A percentile compares a stretch with the other conserved stretches of the same genome.
Conservation (phyloP, 306 rosid genomes). For the Morella rubra region DNA sequence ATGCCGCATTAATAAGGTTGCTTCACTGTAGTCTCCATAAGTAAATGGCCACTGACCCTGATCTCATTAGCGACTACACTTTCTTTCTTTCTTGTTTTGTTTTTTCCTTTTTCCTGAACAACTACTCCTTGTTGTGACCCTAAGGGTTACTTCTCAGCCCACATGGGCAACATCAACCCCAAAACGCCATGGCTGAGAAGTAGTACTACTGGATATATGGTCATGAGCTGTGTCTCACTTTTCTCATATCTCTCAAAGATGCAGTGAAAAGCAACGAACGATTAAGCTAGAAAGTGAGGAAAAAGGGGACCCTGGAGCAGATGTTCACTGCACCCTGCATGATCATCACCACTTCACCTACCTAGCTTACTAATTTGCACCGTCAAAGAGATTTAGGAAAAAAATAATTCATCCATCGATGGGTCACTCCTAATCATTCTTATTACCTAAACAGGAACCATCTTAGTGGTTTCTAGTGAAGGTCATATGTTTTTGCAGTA, state of each 20-base stretch:
- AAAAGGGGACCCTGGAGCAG: neutral
- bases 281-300: slow-evolving; percentile 2
- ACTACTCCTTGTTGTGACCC: too few species aligned
- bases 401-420: neutral
- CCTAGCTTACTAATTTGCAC: slow-evolving; percentile 6
- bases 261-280: neutral
- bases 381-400: neutral
- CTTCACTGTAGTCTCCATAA: too few species aligned
- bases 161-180: slow-evolving; percentile 14
- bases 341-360: neutral
- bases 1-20: too few species aligned
- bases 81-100: too few species aligned
- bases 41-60: too few species aligned
- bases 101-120: too few species aligned
- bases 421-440: slow-evolving; percentile 5
- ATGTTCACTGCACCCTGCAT: too few species aligned
- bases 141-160: too few species aligned
- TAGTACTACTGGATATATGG: too few species aligned
- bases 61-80: too few species aligned
- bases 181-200: slow-evolving; percentile 17
- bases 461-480: slow-evolving; percentile 9
- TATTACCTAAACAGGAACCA: neutral
- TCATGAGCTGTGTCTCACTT: slow-evolving; percentile 37
- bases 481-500: slow-evolving; percentile 11
- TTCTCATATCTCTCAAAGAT: slow-evolving; percentile 12